Percentiles rank a stretch among this genome's conserved stretches.
phyloP scores from a whole-genome alignment of 441 rosid species.

The Manihot esculenta region DNA sequence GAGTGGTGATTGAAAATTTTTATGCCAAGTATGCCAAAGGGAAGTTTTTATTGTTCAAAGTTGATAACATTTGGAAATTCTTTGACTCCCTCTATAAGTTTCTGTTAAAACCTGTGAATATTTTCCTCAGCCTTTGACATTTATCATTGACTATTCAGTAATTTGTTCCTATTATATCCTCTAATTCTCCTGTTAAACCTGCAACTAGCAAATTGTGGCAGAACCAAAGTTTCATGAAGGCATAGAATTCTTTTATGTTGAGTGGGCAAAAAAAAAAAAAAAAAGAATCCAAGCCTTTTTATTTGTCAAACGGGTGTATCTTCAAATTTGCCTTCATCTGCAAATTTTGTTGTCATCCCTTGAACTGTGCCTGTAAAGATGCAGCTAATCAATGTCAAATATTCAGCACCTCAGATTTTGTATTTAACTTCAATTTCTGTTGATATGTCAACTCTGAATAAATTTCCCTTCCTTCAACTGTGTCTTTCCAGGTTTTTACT shows the following conservation, averaged over 20 bases:
- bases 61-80: not conserved
- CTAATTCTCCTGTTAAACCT: not conserved
- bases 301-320: not conserved
- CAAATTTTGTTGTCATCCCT: not conserved
- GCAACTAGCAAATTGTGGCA: not conserved
- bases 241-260: not conserved
- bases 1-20: not conserved
- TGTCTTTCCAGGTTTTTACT: conserved; percentile 61
- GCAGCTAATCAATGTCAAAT: not conserved
- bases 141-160: not conserved
- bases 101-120: not conserved
- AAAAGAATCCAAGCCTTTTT: not conserved
- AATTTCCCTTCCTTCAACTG: not conserved
- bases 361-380: not conserved
- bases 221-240: not conserved
- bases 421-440: not conserved
- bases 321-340: not conserved
- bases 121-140: not conserved
- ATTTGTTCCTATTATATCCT: not conserved
- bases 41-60: not conserved
- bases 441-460: not conserved
- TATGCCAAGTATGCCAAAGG: not conserved
- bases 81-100: not conserved
- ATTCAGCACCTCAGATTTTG: not conserved
- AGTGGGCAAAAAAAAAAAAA: not conserved